phyloP scores from a whole-genome alignment of 2,329 filamentous ascomycete genomes.

The Calonectria honghensis region DNA sequence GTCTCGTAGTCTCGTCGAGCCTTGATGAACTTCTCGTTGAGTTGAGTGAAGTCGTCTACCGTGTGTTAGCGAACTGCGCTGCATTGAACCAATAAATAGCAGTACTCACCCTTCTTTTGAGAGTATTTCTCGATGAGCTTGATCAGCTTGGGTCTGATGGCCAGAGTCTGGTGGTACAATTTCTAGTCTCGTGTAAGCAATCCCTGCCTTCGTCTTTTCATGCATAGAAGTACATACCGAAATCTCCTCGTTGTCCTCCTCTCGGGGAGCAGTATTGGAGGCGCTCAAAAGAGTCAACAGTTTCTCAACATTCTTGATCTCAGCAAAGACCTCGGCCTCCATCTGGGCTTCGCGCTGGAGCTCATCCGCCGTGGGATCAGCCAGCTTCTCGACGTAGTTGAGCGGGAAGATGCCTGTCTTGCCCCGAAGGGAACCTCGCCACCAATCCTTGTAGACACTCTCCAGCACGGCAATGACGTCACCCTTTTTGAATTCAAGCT shows the following conservation, averaged over 20 bases:
- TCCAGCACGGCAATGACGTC: slow-evolving; percentile 98
- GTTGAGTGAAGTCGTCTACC: slow-evolving; percentile 95
- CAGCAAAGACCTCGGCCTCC: slow-evolving; percentile 83
- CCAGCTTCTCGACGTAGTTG: slow-evolving; percentile 98
- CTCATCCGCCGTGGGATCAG: slow-evolving; percentile 95
- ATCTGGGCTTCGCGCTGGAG: slow-evolving; percentile 96
- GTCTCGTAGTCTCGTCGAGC: slow-evolving; percentile 96
- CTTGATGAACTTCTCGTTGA: slow-evolving; percentile 99
- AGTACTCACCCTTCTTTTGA: slow-evolving; percentile 90
- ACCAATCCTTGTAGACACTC: slow-evolving; percentile 99
- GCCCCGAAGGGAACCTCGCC: slow-evolving; percentile 95
- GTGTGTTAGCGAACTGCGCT: slow-evolving; percentile 46
- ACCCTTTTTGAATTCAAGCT: slow-evolving; percentile 96
- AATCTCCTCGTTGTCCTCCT: slow-evolving; percentile 98
- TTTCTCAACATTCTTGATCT: slow-evolving; percentile 79
- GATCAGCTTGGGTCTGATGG: slow-evolving; percentile 96
- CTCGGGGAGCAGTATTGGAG: slow-evolving; percentile 84
- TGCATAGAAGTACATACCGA: slow-evolving; percentile 72
- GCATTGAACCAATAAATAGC: not conserved
- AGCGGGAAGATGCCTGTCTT: slow-evolving; percentile 98
- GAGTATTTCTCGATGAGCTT: slow-evolving; percentile 99
- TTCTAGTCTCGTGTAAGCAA: slow-evolving; percentile 69
- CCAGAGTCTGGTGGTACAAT: slow-evolving; percentile 93
- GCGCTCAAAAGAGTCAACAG: slow-evolving; percentile 93
- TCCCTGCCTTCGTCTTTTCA: not conserved